These are phyloP conservation scores for Solanum boliviense DNA, from an alignment of 257 asterid species.

Conservation along the genomic window DNA sequence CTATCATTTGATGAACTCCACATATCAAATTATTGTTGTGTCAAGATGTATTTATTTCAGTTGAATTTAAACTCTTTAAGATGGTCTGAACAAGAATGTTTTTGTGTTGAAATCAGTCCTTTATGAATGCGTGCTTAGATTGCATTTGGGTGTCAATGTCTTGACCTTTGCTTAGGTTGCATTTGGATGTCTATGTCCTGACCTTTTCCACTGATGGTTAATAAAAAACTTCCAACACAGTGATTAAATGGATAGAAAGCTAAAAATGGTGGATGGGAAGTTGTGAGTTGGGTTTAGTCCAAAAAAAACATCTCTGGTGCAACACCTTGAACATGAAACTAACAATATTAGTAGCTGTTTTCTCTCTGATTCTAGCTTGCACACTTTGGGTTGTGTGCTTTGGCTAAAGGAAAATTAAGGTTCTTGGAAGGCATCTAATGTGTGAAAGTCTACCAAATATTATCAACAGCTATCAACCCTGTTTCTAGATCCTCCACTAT, in stretches of 20 bases:
- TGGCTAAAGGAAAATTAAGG: not conserved
- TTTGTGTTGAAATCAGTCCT: not conserved
- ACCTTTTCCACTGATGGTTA: not conserved
- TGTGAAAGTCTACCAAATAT: not conserved
- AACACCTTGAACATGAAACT: not conserved
- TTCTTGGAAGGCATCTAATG: not conserved
- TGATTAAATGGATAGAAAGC: not conserved
- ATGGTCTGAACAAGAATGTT: not conserved
- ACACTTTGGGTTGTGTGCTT: not conserved
- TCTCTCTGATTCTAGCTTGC: not conserved
- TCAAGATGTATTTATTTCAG: not conserved
- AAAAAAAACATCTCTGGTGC: not conserved
- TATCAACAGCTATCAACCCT: not conserved
- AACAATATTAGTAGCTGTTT: not conserved
- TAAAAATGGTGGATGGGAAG: not conserved
- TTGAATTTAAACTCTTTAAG: not conserved
- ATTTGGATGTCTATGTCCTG: not conserved
- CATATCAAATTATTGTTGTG: not conserved
- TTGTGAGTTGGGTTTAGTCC: not conserved
- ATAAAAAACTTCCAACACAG: not conserved
- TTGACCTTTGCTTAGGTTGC: not conserved
- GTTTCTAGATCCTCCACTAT: not conserved
- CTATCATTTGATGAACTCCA: not conserved
- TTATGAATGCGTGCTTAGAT: not conserved
- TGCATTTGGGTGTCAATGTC: not conserved